Evolutionary conservation across 352 stramenopile genomes (phyloP), one percentile per base, ranked within the genome.

Genomic region (Pythium monospermum): DNA sequence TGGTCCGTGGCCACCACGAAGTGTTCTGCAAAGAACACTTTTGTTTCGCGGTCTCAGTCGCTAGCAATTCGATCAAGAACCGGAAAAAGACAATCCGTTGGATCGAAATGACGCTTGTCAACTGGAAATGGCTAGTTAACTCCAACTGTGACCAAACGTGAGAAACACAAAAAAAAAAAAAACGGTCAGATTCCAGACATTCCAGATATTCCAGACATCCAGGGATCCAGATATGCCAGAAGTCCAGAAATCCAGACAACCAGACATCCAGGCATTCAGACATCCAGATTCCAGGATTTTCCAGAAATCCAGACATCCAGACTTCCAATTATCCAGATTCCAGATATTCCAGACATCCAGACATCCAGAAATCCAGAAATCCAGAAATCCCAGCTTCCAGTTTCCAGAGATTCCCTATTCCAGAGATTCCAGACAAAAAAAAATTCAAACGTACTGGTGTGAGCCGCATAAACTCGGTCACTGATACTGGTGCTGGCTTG

Each of bases 51-150:
- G 49, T 45, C 49, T 79, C 66, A 0, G 15, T 42, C 40, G 59
- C 53, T 7, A 82, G 49, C 19, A 67, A 52, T 6, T 77, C 51
- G 11, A 83, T 57, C 4, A 85, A 62, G 31, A 73, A 77, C 4
- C 73, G 72, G 30, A 83, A 83, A 39, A 75, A 84, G 6, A 85
- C 56, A 21, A 88, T 47, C 16, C 77, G 71, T 46, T 86, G 77
- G 5, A 80, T 52, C 22, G 55, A 49, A 26, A 88, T 28, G 16
- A 86, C 46, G 57, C 65, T 85, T 7, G 72, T 66, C 30, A 85
- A 25, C 13, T 64, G 27, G n/a, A 66, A 59, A 30, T 63, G 64
- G 6, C 47, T 44, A 22, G 70, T 36, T 1, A 84, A 43, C 1
- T 84, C 65, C 23, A 68, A 49, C 76, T 84, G 28, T 6, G 25